Percentiles rank a stretch among this genome's conserved stretches.
phyloP scores from a whole-genome alignment of 2,329 filamentous ascomycete species.

The Emmonsiellopsis sp. region DNA sequence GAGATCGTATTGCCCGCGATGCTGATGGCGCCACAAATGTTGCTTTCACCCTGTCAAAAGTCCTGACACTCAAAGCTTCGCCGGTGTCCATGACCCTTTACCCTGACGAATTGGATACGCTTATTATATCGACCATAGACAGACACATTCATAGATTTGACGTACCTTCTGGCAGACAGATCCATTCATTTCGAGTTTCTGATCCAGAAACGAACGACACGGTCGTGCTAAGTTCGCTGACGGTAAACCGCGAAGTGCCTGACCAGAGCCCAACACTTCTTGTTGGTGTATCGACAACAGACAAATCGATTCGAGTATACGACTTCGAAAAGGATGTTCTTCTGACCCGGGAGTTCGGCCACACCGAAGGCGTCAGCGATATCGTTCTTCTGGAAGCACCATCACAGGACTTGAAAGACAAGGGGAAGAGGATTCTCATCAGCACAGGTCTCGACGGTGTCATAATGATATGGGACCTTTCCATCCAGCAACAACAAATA shows the following conservation, averaged over 20 bases:
- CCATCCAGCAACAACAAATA: slow-evolving; percentile 23
- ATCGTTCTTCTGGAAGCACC: slow-evolving; percentile 56
- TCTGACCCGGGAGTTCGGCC: slow-evolving; percentile 83
- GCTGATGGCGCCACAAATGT: slow-evolving; percentile 44
- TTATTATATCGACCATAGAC: slow-evolving; percentile 54
- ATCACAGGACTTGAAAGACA: slow-evolving; percentile 29
- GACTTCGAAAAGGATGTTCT: slow-evolving; percentile 67
- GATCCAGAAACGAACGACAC: slow-evolving; percentile 74
- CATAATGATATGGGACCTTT: slow-evolving; percentile 64
- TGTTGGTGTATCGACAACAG: slow-evolving; percentile 82
- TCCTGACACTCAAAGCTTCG: slow-evolving; percentile 75
- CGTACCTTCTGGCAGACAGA: slow-evolving; percentile 57
- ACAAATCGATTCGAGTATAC: slow-evolving; percentile 91
- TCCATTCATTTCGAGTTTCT: slow-evolving; percentile 68
- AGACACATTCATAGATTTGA: slow-evolving; percentile 51
- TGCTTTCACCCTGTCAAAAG: slow-evolving; percentile 66
- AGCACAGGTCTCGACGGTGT: slow-evolving; percentile 73
- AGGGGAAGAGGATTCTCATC: slow-evolving; percentile 44
- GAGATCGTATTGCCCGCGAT: slow-evolving; percentile 65
- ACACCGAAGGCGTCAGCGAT: slow-evolving; percentile 87
- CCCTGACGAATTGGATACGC: slow-evolving; percentile 46
- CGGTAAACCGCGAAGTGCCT: slow-evolving; percentile 45
- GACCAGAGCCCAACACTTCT: slow-evolving; percentile 56
- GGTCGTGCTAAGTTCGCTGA: slow-evolving; percentile 71
- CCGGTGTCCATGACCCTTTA: slow-evolving; percentile 74